phyloP scores from a whole-genome alignment of 352 stramenopile genomes.

The Phytopythium chamaehyphon region DNA sequence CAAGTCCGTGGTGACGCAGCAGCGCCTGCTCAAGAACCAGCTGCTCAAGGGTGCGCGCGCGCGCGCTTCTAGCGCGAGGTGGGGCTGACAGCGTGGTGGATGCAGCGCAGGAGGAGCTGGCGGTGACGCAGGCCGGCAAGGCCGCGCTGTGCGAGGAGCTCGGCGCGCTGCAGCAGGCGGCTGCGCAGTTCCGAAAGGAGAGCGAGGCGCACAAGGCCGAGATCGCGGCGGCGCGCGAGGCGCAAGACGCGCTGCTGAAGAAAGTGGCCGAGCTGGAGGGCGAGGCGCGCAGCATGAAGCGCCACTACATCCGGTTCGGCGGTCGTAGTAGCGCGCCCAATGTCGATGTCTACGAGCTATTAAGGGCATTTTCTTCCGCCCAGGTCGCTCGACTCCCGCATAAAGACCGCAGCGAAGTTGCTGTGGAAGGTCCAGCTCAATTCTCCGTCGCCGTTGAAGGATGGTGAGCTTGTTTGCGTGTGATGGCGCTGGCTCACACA shows the following conservation, averaged over 20 bases:
- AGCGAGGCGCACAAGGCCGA: conserved; percentile 40
- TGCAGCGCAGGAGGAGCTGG: conserved; percentile 58
- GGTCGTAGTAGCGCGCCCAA: not conserved
- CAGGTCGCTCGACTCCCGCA: conserved; percentile 55
- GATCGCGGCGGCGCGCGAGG: conserved; percentile 39
- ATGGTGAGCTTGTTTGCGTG: conserved; percentile 8
- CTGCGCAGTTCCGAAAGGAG: conserved; percentile 37
- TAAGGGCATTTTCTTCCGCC: not conserved
- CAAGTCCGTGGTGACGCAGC: conserved; percentile 34
- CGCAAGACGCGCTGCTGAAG: conserved; percentile 33
- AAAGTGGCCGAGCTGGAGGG: conserved; percentile 42
- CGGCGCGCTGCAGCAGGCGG: conserved; percentile 45
- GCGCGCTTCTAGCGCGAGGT: not conserved
- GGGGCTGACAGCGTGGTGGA: not conserved
- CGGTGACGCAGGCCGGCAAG: conserved; percentile 32
- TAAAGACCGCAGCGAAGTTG: conserved; percentile 46
- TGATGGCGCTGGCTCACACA: no score
- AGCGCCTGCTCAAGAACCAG: conserved; percentile 57
- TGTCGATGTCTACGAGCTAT: not conserved
- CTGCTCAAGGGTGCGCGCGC: conserved; percentile 30
- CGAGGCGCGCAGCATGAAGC: conserved; percentile 34
- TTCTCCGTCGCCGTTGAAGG: conserved; percentile 11
- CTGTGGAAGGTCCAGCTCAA: conserved; percentile 34
- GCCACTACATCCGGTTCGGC: conserved; percentile 50
- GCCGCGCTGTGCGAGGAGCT: conserved; percentile 55